Evolutionary conservation across 2,329 filamentous ascomycete genomes (phyloP).

Genomic region (Cladosporium sphaerospermum): DNA sequence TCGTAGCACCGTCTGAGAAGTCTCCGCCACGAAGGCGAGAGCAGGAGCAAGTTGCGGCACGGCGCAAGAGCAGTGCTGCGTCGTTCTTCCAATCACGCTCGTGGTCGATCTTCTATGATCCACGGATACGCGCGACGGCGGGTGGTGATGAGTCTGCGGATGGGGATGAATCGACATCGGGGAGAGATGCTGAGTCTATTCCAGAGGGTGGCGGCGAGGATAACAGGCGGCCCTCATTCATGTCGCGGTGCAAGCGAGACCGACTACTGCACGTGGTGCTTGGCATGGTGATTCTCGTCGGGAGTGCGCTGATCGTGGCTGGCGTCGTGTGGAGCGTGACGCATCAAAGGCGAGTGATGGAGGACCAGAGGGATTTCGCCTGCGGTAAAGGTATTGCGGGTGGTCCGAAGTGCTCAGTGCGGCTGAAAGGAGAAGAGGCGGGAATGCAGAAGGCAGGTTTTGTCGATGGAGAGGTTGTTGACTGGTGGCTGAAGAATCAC

Average conservation of each 20-base stretch:
- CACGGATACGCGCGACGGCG: neutral
- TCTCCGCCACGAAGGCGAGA: neutral
- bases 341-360: slow-evolving; percentile 1
- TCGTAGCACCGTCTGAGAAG: neutral
- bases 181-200: neutral
- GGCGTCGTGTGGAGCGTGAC: slow-evolving; percentile 8
- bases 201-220: neutral
- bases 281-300: slow-evolving; percentile 1
- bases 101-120: slow-evolving; percentile 4
- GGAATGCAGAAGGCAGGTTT: neutral
- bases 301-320: slow-evolving; percentile 1
- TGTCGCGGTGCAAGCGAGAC: neutral
- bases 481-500: slow-evolving; percentile 10
- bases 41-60: neutral
- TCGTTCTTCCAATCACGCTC: neutral
- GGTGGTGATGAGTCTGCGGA: neutral
- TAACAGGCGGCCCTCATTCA: neutral
- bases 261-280: neutral
- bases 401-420: slow-evolving; percentile 4
- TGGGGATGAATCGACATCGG: neutral
- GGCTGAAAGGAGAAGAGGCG: slow-evolving; percentile 2
- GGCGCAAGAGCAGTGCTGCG: neutral
- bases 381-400: slow-evolving; percentile 7
- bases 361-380: slow-evolving; percentile 2
- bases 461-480: slow-evolving; percentile 5